Evolutionary conservation across 192 early-diverging fungal genomes (phyloP), one percentile per base, ranked within the genome.

Genomic region (Spizellomyces punctatus): DNA sequence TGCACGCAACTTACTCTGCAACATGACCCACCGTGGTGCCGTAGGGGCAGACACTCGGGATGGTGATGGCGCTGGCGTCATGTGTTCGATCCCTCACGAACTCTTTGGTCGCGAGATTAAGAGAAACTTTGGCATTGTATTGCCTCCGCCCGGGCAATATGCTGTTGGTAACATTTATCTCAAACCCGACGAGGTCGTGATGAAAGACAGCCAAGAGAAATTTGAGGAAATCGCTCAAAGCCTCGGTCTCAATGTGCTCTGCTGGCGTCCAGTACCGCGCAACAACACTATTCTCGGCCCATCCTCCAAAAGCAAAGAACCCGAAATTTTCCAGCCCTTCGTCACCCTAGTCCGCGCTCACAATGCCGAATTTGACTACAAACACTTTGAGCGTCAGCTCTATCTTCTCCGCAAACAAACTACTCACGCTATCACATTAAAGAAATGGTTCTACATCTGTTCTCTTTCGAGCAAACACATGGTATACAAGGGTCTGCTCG

Each of bases 21-120:
- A 99, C 85, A 99, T 99, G 97, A 96, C 94, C 64, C 97, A 99
- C 82, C 90, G 97, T 69, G 97, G 97, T 73, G 97, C 95, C 12
- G 89, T 90, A 6, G 93, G 94, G 63, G 94, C 95, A 49, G 95
- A 98, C 76, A 88, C 90, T 59, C 89, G 96, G 41, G 97, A 99
- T 75, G 97, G 97, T 69, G 97, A 99, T 81, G 97, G 95, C 72
- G 96, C 96, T n/a, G 97, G 97, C 64, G 91, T 97, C 56, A 99
- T 99, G 97, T 83, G 90, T 6, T 87, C 89, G 19, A 96, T 99
- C 77, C 97, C 97, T 27, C 94, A 99, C 86, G 80, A 88, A 57
- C 89, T 97, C 71, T 88, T 99, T 72, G 76, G 81, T 22, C 81
- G 83, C 58, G 91, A 90, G 60, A 70, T 75, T 63, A 74, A 79